phyloP scores from a whole-genome alignment of 306 rosid species.

The Lathyrus aphaca region DNA sequence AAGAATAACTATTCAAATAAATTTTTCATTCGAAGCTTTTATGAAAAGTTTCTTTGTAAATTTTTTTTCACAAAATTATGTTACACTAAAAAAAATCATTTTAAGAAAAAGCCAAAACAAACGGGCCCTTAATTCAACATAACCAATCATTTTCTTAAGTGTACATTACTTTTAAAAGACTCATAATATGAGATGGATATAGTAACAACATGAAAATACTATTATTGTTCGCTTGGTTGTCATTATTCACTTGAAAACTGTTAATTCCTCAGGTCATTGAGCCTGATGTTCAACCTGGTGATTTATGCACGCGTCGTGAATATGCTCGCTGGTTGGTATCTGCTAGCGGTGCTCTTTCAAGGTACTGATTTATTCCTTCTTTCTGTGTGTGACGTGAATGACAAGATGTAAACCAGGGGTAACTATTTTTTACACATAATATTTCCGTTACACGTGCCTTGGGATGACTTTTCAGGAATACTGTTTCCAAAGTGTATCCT shows the following conservation, averaged over 20 bases:
- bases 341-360: conserved; percentile 92
- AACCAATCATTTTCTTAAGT: background rate
- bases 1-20: too few relatives aligned
- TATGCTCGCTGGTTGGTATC: conserved; percentile 97
- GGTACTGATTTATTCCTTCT: conserved; percentile 53
- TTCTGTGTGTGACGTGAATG: conserved; percentile 26
- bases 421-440: conserved; percentile 27
- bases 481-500: conserved; percentile 89
- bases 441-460: conserved; percentile 27
- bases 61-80: too few relatives aligned
- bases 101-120: too few relatives aligned
- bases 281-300: conserved; percentile 81
- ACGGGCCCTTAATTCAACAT: background rate
- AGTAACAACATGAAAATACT: background rate
- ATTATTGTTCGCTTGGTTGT: conserved; percentile 2
- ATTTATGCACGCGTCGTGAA: conserved; percentile 93
- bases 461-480: conserved; percentile 58
- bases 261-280: conserved; percentile 75
- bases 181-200: background rate
- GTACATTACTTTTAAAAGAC: background rate
- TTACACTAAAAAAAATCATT: too few relatives aligned
- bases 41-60: too few relatives aligned
- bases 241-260: conserved; percentile 25
- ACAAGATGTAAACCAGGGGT: background rate
- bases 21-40: too few relatives aligned